Percentiles rank a stretch among this genome's conserved stretches.
Evolutionary conservation across 495 filamentous ascomycete species (phyloP).

Genomic region (Lentithecium fluviatile): DNA sequence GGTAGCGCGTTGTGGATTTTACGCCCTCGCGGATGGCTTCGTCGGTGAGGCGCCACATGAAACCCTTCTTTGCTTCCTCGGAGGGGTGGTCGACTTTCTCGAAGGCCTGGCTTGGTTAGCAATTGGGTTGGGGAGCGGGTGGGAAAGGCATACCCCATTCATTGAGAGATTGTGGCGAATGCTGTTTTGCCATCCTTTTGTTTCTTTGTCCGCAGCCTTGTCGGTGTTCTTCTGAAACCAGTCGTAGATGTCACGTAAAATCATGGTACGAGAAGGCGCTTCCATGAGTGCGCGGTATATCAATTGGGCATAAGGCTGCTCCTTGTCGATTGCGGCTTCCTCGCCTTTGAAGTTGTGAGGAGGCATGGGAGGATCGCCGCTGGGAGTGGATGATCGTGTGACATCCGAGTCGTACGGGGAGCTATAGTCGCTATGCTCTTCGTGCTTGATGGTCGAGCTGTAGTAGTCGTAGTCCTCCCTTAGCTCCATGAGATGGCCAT

Average conservation of each 20-base stretch:
- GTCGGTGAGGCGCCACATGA: conserved; percentile 66
- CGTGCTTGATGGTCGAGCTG: conserved; percentile 7
- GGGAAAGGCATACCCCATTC: conserved; percentile 71
- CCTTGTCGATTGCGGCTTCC: conserved; percentile 37
- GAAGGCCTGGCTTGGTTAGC: conserved; percentile 58
- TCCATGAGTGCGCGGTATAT: conserved; percentile 74
- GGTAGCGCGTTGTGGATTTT: conserved; percentile 73
- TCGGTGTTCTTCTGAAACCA: conserved; percentile 85
- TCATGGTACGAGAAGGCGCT: conserved; percentile 62
- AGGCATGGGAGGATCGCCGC: conserved; percentile 3
- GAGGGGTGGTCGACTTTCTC: conserved; percentile 54
- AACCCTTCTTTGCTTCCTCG: conserved; percentile 57
- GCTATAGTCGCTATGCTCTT: conserved; percentile 8
- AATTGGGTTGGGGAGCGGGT: neutral
- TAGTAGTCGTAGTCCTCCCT: conserved; percentile 17
- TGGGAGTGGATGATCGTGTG: conserved; percentile 14
- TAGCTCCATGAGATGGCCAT: conserved; percentile 8
- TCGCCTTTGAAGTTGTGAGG: conserved; percentile 20
- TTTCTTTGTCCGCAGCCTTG: conserved; percentile 56
- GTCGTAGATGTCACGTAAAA: conserved; percentile 81
- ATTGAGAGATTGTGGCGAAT: conserved; percentile 96
- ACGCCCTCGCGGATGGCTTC: conserved; percentile 62
- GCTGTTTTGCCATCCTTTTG: conserved; percentile 95
- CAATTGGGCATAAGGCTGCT: conserved; percentile 75
- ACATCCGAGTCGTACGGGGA: neutral